Conservation (phyloP, 345 rosid genomes). For the Mercurialis annua region DNA sequence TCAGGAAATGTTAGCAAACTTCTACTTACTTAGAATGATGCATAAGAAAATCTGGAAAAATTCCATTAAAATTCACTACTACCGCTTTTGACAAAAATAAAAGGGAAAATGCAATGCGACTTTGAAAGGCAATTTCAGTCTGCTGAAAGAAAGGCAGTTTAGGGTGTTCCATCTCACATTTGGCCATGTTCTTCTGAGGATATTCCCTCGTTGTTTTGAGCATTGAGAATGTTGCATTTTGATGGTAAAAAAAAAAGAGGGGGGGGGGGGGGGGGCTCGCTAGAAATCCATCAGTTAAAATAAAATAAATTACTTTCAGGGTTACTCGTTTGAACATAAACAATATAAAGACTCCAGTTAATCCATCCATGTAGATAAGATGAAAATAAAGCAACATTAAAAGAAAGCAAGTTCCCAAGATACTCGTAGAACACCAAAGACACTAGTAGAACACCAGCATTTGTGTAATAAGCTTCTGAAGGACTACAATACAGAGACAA, state of each 20-base stretch:
- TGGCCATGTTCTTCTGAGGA: no score
- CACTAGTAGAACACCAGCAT: background rate
- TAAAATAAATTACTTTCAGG: background rate
- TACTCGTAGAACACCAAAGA: background rate
- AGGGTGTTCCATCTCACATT: background rate
- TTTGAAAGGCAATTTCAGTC: background rate
- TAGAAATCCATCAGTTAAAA: background rate
- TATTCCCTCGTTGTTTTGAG: no score
- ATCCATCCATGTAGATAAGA: background rate
- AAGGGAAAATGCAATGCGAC: background rate
- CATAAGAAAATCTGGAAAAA: background rate
- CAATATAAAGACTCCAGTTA: background rate
- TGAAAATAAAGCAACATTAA: background rate
- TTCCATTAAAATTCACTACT: background rate
- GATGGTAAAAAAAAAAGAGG: no score
- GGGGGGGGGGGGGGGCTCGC: background rate
- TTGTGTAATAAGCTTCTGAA: background rate
- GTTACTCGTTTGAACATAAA: background rate
- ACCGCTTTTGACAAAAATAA: no score
- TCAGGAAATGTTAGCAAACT: background rate
- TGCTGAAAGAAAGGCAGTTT: background rate
- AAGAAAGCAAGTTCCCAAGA: background rate
- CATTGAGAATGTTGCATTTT: no score
- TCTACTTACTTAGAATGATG: background rate
- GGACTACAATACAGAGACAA: background rate